Evolutionary conservation across 192 early-diverging fungal species (phyloP).

Genomic region (Gigaspora rosea): DNA sequence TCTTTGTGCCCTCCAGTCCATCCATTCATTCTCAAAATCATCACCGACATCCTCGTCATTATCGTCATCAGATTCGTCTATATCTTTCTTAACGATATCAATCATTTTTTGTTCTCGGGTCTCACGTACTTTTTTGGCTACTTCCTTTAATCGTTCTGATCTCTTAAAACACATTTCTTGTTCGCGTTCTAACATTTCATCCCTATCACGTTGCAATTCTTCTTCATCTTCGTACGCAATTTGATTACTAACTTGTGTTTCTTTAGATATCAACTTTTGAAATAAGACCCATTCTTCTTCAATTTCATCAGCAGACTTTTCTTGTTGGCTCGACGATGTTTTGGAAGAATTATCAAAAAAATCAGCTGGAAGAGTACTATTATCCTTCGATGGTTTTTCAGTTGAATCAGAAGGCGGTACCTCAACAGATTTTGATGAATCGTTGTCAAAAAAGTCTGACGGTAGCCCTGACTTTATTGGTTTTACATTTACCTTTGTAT

Average conservation of each 20-base stretch:
- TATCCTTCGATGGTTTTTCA: too few relatives aligned
- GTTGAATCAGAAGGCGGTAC: too few relatives aligned
- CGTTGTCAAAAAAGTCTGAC: too few relatives aligned
- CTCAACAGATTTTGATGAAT: too few relatives aligned
- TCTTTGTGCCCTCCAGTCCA: conserved; percentile 34
- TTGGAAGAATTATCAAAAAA: conserved; percentile 27
- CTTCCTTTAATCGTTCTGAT: conserved; percentile 28
- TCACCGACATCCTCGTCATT: not conserved
- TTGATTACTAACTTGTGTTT: conserved; percentile 31
- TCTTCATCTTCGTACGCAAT: conserved; percentile 32
- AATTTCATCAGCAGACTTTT: not conserved
- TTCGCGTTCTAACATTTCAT: conserved; percentile 34
- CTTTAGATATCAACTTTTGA: conserved; percentile 31
- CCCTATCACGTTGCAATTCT: conserved; percentile 30
- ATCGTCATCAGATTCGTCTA: not conserved
- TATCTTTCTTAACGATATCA: not conserved
- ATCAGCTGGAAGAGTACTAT: conserved; percentile 3
- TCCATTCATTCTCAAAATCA: conserved; percentile 16
- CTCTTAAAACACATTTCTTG: conserved; percentile 31
- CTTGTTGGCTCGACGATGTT: not conserved
- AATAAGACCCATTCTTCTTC: conserved; percentile 29
- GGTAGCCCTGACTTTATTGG: too few relatives aligned
- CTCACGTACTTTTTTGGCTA: conserved; percentile 9
- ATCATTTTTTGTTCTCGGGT: conserved; percentile 1
- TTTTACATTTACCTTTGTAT: too few relatives aligned